Evolutionary conservation across 176 grass and related monocot species (phyloP).

Genomic region (Aegilops umbellulata): DNA sequence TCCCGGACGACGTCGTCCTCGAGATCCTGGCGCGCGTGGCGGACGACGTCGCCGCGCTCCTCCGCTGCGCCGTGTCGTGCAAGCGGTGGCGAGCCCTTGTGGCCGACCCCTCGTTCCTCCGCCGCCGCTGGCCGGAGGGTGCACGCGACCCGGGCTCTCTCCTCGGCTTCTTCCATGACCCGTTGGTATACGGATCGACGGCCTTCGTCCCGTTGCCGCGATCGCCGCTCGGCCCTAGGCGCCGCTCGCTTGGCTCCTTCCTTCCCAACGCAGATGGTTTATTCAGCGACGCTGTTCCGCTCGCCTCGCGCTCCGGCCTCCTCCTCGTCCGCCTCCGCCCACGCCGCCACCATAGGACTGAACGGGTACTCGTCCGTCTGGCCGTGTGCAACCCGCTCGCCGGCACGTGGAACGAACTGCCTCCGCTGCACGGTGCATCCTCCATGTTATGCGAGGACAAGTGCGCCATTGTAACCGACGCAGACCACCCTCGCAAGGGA

Average conservation of each 20-base stretch:
- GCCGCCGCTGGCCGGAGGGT: neutral
- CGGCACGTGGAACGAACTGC: neutral
- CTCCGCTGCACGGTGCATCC: neutral
- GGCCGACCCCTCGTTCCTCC: neutral
- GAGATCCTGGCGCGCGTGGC: neutral
- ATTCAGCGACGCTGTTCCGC: fast-evolving
- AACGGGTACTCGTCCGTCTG: neutral
- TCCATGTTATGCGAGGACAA: neutral
- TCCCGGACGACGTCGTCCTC: neutral
- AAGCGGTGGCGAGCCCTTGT: neutral
- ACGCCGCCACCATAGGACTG: too few species aligned
- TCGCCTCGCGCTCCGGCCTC: neutral
- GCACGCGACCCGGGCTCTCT: neutral
- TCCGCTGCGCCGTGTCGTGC: neutral
- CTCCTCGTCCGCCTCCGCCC: neutral
- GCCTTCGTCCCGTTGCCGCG: too few species aligned
- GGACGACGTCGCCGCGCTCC: neutral
- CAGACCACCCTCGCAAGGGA: neutral
- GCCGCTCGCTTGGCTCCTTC: too few species aligned
- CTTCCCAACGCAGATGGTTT: neutral
- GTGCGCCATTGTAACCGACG: neutral
- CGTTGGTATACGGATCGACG: neutral
- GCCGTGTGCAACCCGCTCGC: neutral
- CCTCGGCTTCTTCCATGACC: neutral
- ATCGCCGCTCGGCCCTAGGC: too few species aligned